Percentiles rank a stretch among this genome's conserved stretches.
Conservation (phyloP, 306 rosid species). For the Astragalus membranaceus region DNA sequence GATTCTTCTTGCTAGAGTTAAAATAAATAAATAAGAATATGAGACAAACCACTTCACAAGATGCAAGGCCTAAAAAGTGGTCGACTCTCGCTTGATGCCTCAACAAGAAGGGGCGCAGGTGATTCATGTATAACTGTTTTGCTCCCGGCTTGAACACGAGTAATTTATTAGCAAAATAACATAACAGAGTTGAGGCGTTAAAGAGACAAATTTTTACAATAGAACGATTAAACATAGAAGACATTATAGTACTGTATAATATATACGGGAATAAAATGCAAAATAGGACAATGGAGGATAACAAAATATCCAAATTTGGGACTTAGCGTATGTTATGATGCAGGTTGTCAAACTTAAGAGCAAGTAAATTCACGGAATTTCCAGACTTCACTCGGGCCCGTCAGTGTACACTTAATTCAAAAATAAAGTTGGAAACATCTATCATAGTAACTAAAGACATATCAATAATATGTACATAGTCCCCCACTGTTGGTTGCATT, state of each 20-base stretch:
- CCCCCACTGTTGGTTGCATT: no score
- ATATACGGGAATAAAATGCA: neutral
- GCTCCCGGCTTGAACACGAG: constrained; percentile 58
- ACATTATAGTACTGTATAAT: neutral
- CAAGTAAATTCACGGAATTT: neutral
- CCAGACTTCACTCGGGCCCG: neutral
- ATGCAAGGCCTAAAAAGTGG: constrained; percentile 48
- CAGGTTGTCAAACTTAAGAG: neutral
- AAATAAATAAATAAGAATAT: neutral
- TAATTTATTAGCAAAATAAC: constrained; percentile 4
- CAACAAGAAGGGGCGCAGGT: constrained; percentile 70
- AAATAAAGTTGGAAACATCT: no score
- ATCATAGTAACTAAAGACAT: no score
- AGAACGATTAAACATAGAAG: neutral
- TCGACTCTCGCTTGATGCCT: constrained; percentile 68
- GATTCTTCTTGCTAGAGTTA: neutral
- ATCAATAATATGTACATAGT: no score
- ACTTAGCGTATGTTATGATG: neutral
- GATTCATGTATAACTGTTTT: constrained; percentile 52
- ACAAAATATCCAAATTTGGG: neutral
- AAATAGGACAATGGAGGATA: neutral
- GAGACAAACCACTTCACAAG: constrained; percentile 60
- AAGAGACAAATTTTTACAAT: constrained; percentile 2
- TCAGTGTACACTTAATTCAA: no score
- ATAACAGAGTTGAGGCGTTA: neutral